A percentile compares a stretch with the other conserved stretches of the same genome.
These are phyloP conservation scores for Eucalyptus sp. DNA, from an alignment of 345 rosid species.

Conservation along the genomic window DNA sequence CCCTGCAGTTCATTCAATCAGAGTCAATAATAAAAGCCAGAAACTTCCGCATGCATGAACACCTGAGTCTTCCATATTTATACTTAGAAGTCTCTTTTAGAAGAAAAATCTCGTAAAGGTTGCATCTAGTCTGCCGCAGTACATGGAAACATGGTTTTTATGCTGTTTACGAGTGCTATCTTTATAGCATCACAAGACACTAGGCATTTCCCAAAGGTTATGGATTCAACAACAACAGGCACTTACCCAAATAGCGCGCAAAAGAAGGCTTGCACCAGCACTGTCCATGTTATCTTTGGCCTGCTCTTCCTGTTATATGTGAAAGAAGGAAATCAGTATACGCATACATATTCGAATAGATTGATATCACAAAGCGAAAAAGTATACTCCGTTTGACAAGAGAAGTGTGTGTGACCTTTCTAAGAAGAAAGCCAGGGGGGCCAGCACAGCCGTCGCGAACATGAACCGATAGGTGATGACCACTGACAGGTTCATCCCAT, in stretches of 20 bases:
- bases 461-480: neutral
- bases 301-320: conserved; percentile 20
- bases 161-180: neutral
- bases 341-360: neutral
- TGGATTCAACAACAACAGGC: neutral
- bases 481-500: neutral
- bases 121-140: neutral
- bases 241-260: conserved; percentile 41
- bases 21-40: neutral
- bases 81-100: neutral
- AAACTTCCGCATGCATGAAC: neutral
- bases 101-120: neutral
- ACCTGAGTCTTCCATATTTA: neutral
- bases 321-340: neutral
- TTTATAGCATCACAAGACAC: neutral
- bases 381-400: neutral
- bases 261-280: conserved; percentile 30
- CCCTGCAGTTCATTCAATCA: neutral
- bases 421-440: neutral
- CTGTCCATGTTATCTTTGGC: conserved; percentile 39
- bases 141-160: neutral
- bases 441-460: neutral
- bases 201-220: neutral
- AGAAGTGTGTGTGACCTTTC: neutral
- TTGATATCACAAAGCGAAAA: neutral